Percentiles rank a stretch among this genome's conserved stretches.
phyloP scores from a whole-genome alignment of 169 alveolate species.

The Nephromyces sp. region DNA sequence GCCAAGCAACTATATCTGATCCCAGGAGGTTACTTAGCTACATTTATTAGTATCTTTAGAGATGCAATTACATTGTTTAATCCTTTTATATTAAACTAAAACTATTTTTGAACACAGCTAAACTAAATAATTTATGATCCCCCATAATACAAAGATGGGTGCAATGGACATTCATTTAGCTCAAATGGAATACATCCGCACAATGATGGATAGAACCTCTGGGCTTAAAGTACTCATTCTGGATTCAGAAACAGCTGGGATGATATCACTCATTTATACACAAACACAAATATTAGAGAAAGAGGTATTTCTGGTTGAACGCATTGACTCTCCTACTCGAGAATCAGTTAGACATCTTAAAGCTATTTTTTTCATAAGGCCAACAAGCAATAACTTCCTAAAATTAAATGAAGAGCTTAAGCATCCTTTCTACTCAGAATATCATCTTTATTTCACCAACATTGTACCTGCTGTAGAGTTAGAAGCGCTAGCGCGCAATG shows the following conservation, averaged over 20 bases:
- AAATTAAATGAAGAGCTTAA: constrained; percentile 32
- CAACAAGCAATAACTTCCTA: constrained; percentile 35
- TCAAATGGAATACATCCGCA: constrained; percentile 14
- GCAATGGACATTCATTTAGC: no score
- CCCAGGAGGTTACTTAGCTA: no score
- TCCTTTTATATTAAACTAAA: no score
- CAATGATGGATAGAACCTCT: constrained; percentile 19
- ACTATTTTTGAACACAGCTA: no score
- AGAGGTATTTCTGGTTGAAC: constrained; percentile 56
- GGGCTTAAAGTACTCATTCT: constrained; percentile 73
- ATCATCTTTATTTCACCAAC: constrained; percentile 70
- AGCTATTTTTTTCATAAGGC: constrained; percentile 42
- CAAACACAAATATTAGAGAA: constrained; percentile 62
- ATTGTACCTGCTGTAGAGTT: constrained; percentile 55
- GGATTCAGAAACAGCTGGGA: constrained; percentile 67
- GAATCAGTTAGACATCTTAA: constrained; percentile 45
- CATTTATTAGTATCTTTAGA: no score
- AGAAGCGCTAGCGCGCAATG: constrained; percentile 68
- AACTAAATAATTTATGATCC: no score
- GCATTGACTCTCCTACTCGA: constrained; percentile 27
- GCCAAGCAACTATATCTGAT: no score
- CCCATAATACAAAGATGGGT: no score
- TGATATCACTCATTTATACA: constrained; percentile 58
- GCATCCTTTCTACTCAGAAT: constrained; percentile 44
- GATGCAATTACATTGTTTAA: no score